phyloP scores from a whole-genome alignment of 2,329 filamentous ascomycete species.

The Biscogniauxia mediterranea region DNA sequence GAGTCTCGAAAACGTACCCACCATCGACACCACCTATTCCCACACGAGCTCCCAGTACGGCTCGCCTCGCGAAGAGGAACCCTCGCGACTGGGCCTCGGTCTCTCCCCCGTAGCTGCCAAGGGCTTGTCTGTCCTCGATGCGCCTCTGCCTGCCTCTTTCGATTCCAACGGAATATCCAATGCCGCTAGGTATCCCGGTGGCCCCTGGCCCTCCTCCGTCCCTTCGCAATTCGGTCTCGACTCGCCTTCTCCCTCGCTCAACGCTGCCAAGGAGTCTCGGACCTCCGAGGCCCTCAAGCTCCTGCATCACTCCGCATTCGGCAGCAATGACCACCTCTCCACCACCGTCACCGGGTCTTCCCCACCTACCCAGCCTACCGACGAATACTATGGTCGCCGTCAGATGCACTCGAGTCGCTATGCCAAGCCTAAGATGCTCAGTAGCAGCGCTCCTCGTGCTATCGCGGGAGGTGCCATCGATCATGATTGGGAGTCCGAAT shows the following conservation, averaged over 20 bases:
- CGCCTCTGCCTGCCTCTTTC: constrained; percentile 88
- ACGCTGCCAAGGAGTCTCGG: constrained; percentile 57
- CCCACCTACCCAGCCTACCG: constrained; percentile 34
- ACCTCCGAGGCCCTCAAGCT: constrained; percentile 64
- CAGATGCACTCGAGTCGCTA: constrained; percentile 67
- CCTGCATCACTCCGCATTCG: constrained; percentile 66
- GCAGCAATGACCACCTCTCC: constrained; percentile 63
- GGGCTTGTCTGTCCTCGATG: constrained; percentile 85
- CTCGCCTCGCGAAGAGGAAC: constrained; percentile 72
- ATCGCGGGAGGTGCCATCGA: constrained; percentile 60
- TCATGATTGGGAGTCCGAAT: constrained; percentile 63
- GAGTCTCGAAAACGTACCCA: constrained; percentile 56
- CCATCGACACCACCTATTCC: constrained; percentile 58
- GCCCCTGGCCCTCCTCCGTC: constrained; percentile 87
- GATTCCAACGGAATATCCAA: constrained; percentile 95
- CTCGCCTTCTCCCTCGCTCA: constrained; percentile 74
- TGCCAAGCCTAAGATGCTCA: constrained; percentile 65
- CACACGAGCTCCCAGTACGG: constrained; percentile 66
- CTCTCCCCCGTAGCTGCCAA: constrained; percentile 73
- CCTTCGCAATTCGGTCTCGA: constrained; percentile 90
- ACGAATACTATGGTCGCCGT: constrained; percentile 69
- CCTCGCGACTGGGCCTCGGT: constrained; percentile 62
- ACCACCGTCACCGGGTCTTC: constrained; percentile 40
- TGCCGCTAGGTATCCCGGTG: constrained; percentile 73
- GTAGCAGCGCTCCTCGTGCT: constrained; percentile 66